Evolutionary conservation across 2,329 filamentous ascomycete species (phyloP), one percentile per base, ranked within the genome.

Genomic region (Hawksworthiomyces lignivorus): DNA sequence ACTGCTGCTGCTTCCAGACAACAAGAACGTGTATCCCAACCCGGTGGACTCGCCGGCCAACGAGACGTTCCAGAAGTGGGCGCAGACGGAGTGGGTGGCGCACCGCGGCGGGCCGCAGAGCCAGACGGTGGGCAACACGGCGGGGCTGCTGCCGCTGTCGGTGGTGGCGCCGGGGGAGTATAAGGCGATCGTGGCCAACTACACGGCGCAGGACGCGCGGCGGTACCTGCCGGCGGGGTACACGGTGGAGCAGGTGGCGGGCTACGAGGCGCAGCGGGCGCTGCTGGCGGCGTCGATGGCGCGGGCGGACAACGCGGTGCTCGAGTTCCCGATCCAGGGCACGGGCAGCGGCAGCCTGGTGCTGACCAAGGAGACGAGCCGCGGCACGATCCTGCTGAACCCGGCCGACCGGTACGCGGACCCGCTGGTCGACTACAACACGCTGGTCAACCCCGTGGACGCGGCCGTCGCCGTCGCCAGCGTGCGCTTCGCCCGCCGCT

Each of bases 321-420:
- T 42, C 30, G 44, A 46, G 27, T 34, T 46, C 14, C 31, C 44
- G 9, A 38, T 46, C 29, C 39, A 40, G 20, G 43, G 33, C 22
- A 31, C 24, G 17, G 31, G 22, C 21, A 19, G 18, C 20, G 15
- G 29, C 10, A 18, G 28, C 8, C 28, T 41, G 15, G 39, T 40
- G 14, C 19, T 38, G 11, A 41, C 41, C 20, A 42, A 42, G 35
- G 29, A 35, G 19, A 26, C 40, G 17, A 43, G 34, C 26, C 39
- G 44, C 9, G 44, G 44, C 29, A 46, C 44, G 11, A 21, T 46
- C 15, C 30, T 33, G 18, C 36, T 39, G 20, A 32, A 46, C 39
- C 26, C 36, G 11, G 11, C 19, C 9, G 21, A 45, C 21, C 31
- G 27, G n/a, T 29, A 22, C 1, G 34, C 19, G 18, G n/a, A 33